Evolutionary conservation across 2,329 filamentous ascomycete species (phyloP).

Genomic region (Aspergillus aculeatus): DNA sequence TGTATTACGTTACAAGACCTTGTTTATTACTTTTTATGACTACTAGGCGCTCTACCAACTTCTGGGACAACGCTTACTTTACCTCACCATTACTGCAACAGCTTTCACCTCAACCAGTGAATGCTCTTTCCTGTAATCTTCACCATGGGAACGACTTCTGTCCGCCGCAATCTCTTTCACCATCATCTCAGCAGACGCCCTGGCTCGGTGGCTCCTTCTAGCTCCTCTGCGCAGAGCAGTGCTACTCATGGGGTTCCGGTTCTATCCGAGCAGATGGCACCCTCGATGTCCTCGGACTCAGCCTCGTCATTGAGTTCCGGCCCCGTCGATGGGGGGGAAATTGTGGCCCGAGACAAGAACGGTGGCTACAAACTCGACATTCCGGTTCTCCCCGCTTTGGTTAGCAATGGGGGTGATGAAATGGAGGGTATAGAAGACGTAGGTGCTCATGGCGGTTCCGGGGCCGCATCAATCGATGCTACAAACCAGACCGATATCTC

Average conservation of each 20-base stretch:
- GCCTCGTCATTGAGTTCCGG: slow-evolving; percentile 21
- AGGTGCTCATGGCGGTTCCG: slow-evolving; percentile 52
- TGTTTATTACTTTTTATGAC: neutral
- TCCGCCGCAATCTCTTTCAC: slow-evolving; percentile 48
- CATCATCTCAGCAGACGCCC: slow-evolving; percentile 45
- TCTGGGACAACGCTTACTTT: neutral
- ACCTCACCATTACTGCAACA: neutral
- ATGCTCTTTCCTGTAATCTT: neutral
- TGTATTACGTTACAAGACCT: too few relatives aligned
- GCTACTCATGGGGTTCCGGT: slow-evolving; percentile 20
- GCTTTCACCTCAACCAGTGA: neutral
- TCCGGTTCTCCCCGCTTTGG: slow-evolving; percentile 40
- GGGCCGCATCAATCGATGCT: slow-evolving; percentile 56
- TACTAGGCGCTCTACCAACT: neutral
- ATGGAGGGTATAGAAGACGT: slow-evolving; percentile 51
- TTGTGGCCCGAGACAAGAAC: slow-evolving; percentile 50
- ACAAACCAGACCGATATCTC: slow-evolving; percentile 41
- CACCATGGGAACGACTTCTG: slow-evolving; percentile 33
- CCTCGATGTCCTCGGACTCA: slow-evolving; percentile 23
- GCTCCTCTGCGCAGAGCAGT: slow-evolving; percentile 16
- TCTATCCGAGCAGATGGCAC: slow-evolving; percentile 25
- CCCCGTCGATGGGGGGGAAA: slow-evolving; percentile 43
- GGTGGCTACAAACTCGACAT: slow-evolving; percentile 51
- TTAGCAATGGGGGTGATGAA: slow-evolving; percentile 42
- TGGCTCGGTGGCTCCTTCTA: slow-evolving; percentile 31